phyloP scores from a whole-genome alignment of 108 stramenopile species.

The Aurantiochytrium sp. region DNA sequence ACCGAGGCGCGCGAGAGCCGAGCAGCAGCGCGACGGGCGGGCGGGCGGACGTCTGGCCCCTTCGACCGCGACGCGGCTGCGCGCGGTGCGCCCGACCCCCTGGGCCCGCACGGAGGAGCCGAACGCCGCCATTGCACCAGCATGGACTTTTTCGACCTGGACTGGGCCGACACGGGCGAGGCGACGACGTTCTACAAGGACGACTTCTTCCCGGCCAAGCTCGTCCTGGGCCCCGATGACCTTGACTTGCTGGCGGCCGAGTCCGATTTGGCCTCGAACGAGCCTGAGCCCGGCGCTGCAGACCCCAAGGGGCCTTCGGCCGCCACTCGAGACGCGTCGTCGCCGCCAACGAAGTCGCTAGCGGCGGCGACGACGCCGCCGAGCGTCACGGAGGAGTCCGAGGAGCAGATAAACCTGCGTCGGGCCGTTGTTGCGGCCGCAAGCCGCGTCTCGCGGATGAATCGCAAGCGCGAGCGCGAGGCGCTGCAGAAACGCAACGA shows the following conservation, averaged over 20 bases:
- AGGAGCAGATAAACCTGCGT: neutral
- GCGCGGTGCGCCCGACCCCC: too few species aligned
- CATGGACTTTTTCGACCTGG: too few species aligned
- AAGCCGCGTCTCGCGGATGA: neutral
- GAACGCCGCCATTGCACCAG: too few species aligned
- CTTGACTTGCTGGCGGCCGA: neutral
- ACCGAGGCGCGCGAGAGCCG: too few species aligned
- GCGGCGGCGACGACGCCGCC: neutral
- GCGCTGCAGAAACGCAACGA: neutral
- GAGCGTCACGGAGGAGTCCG: neutral
- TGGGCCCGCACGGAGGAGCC: too few species aligned
- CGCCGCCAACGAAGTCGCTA: too few species aligned
- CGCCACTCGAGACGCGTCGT: too few species aligned
- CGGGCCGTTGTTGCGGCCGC: neutral
- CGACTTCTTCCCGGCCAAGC: neutral
- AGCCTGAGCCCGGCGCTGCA: neutral
- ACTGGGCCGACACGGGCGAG: neutral
- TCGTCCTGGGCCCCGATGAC: neutral
- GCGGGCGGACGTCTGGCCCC: too few species aligned
- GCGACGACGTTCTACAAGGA: neutral
- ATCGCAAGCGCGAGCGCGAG: neutral
- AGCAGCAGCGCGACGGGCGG: too few species aligned
- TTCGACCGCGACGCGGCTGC: too few species aligned
- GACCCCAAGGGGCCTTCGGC: neutral
- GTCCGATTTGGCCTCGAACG: neutral